phyloP scores from a whole-genome alignment of 1,284 basidiomycete species.

The Crepidotus sp. region DNA sequence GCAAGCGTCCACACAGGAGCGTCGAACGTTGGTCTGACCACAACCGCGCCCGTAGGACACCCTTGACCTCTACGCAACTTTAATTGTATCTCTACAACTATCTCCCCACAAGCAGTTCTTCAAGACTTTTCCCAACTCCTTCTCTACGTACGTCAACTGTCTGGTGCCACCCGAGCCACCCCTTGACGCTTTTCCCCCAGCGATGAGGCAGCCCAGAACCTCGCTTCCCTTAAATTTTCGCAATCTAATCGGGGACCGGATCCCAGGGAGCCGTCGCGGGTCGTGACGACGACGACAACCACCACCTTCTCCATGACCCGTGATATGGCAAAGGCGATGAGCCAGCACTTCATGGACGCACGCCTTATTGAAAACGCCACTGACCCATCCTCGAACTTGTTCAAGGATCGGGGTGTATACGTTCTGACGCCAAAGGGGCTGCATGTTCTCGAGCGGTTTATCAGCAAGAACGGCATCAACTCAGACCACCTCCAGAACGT shows the following conservation, averaged over 20 bases:
- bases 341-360: constrained; percentile 99
- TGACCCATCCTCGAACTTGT: constrained; percentile 78
- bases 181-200: constrained; percentile 33
- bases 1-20: constrained; percentile 15
- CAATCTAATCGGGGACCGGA: constrained; percentile 98
- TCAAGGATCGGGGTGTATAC: constrained; percentile 97
- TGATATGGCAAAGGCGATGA: constrained; percentile 99
- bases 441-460: constrained; percentile 97
- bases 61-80: constrained; percentile 94
- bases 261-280: constrained; percentile 92
- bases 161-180: constrained; percentile 11
- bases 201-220: constrained; percentile 90
- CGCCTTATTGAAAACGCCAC: constrained; percentile 95
- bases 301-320: constrained; percentile 99
- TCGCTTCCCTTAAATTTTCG: constrained; percentile 95
- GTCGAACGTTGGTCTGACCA: too few species aligned
- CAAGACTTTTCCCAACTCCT: constrained; percentile 89
- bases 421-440: constrained; percentile 95
- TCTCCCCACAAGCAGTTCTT: constrained; percentile 92
- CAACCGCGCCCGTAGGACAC: constrained; percentile 63
- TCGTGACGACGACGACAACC: constrained; percentile 97
- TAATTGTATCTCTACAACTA: constrained; percentile 89
- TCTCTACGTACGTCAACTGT: constrained; percentile 72
- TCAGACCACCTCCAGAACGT: constrained; percentile 87
- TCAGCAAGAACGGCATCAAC: constrained; percentile 98